Conservation (phyloP, 495 filamentous ascomycete species). For the Podospora fimiseda region DNA sequence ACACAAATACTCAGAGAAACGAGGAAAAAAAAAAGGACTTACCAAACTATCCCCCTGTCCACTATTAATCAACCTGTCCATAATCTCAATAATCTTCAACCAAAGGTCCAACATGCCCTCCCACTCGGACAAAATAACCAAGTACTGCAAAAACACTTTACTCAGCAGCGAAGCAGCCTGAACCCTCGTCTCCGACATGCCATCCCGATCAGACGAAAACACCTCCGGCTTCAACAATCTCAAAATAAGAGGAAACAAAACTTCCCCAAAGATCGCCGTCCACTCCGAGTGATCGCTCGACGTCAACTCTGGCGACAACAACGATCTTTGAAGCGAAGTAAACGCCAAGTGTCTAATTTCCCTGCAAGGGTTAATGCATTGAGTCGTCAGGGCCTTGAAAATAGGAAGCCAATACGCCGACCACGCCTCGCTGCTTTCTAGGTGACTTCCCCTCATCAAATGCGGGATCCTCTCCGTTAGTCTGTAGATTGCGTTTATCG, state of each 20-base stretch:
- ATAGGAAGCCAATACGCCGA: constrained; percentile 97
- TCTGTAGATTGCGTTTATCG: constrained; percentile 71
- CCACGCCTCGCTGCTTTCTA: constrained; percentile 90
- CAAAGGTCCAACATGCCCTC: constrained; percentile 92
- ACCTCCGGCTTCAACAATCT: constrained; percentile 91
- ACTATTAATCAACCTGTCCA: constrained; percentile 94
- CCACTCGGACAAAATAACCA: constrained; percentile 75
- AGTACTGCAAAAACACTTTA: constrained; percentile 93
- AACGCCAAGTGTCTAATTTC: constrained; percentile 87
- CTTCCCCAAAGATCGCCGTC: constrained; percentile 90
- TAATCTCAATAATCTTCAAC: constrained; percentile 87
- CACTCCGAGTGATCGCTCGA: constrained; percentile 79
- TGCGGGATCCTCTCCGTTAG: constrained; percentile 74
- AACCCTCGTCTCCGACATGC: constrained; percentile 93
- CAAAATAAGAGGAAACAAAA: constrained; percentile 89
- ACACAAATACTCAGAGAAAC: background rate
- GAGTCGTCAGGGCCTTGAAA: constrained; percentile 76
- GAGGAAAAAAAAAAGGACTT: constrained; percentile 31
- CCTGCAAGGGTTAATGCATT: constrained; percentile 92
- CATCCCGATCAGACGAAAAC: constrained; percentile 82
- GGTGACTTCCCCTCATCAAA: constrained; percentile 86
- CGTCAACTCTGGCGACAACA: constrained; percentile 72
- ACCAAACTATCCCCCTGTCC: constrained; percentile 87
- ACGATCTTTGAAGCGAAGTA: constrained; percentile 75
- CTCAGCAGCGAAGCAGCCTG: constrained; percentile 86